A percentile compares a stretch with the other conserved stretches of the same genome.
phyloP scores from a whole-genome alignment of 495 filamentous ascomycete genomes.

The Sabuloglossum arenarium region DNA sequence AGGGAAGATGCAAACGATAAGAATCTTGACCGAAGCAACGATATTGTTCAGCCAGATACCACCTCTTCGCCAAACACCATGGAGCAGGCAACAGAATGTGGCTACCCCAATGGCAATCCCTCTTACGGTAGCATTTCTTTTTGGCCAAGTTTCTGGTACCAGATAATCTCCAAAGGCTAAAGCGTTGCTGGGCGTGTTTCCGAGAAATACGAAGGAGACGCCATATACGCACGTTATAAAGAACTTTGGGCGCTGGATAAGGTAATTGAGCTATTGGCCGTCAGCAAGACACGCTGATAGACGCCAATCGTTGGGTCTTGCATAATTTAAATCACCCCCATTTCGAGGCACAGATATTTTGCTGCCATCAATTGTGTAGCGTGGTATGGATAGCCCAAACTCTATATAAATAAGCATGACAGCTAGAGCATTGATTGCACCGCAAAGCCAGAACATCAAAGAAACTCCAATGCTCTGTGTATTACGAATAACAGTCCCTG shows the following conservation, averaged over 20 bases:
- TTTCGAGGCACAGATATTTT: background rate
- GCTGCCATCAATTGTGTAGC: no score
- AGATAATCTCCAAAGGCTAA: slow-evolving; percentile 21
- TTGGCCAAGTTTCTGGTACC: background rate
- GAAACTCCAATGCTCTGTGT: background rate
- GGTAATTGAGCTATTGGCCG: no score
- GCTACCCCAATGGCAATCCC: slow-evolving; percentile 13
- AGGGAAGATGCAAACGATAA: slow-evolving; percentile 8
- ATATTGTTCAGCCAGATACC: slow-evolving; percentile 29
- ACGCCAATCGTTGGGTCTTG: no score
- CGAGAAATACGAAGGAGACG: slow-evolving; percentile 25
- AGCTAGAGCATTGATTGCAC: background rate
- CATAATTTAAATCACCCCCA: background rate
- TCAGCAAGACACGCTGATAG: no score
- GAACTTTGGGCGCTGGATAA: background rate
- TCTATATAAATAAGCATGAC: background rate
- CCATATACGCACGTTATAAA: slow-evolving; percentile 24
- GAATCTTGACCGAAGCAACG: slow-evolving; percentile 26
- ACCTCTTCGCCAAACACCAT: slow-evolving; percentile 23
- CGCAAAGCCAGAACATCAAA: background rate
- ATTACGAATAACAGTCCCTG: background rate
- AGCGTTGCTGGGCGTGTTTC: slow-evolving; percentile 28
- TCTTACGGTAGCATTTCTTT: background rate
- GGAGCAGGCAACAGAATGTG: slow-evolving; percentile 24
- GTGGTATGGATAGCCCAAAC: background rate